Percentiles rank a stretch among this genome's conserved stretches.
Conservation (phyloP, 2,329 filamentous ascomycete genomes). For the Alternaria conjuncta region DNA sequence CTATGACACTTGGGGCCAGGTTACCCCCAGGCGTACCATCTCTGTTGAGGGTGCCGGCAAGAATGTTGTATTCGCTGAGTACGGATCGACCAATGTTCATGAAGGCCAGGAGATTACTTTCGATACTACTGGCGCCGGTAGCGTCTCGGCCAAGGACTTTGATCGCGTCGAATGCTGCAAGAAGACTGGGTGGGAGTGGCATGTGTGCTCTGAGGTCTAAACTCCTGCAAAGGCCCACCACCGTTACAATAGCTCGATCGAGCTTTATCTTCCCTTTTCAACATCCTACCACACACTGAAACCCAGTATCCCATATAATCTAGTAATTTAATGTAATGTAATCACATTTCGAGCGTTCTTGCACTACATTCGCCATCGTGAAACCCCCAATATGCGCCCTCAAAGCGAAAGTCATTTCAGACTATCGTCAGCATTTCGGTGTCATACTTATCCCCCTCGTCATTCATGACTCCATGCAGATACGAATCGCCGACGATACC, state of each 20-base stretch:
- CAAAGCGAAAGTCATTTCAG: neutral
- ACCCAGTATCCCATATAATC: neutral
- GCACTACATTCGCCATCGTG: neutral
- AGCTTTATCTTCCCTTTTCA: neutral
- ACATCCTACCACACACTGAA: neutral
- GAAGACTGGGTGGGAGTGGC: neutral
- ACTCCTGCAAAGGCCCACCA: too few relatives aligned
- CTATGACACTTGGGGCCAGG: too few relatives aligned
- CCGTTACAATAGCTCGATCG: neutral
- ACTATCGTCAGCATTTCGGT: neutral
- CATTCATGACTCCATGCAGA: neutral
- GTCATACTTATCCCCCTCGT: neutral
- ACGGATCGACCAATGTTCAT: fast-evolving
- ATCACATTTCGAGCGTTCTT: neutral
- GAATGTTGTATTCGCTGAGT: neutral
- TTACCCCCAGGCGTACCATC: neutral
- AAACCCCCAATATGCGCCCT: fast-evolving
- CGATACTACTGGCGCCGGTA: neutral
- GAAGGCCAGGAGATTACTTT: neutral
- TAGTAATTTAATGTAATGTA: neutral
- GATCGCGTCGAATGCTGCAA: neutral
- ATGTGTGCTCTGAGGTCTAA: neutral
- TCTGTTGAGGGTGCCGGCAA: neutral
- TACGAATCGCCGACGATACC: neutral
- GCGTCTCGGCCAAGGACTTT: neutral